Evolutionary conservation across 1,284 basidiomycete species (phyloP).

Genomic region (Gymnopus androsaceus): DNA sequence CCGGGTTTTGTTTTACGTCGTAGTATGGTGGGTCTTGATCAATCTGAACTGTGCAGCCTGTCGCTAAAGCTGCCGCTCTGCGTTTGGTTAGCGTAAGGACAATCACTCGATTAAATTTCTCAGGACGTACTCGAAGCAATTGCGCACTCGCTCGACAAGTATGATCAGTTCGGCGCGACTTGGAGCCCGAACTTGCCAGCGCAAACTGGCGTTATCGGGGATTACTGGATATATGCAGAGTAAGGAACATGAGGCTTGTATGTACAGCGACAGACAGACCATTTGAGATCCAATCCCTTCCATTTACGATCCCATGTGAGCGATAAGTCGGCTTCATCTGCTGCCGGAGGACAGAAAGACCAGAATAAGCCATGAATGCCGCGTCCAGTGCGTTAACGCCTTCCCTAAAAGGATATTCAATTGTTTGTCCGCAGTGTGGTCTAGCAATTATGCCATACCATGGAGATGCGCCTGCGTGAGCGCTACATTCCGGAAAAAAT

Average conservation of each 20-base stretch:
- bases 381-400: conserved; percentile 85
- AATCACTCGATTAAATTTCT: conserved; percentile 1
- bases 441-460: conserved; percentile 38
- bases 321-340: conserved; percentile 69
- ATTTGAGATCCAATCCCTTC: conserved; percentile 64
- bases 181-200: conserved; percentile 67
- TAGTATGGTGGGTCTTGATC: conserved; percentile 42
- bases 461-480: conserved; percentile 74
- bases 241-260: not conserved
- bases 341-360: conserved; percentile 75
- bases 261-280: conserved; percentile 38
- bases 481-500: conserved; percentile 39
- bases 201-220: conserved; percentile 74
- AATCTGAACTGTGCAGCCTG: conserved; percentile 63
- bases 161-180: conserved; percentile 54
- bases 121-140: conserved; percentile 57
- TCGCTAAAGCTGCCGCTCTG: conserved; percentile 73
- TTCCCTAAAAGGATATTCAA: conserved; percentile 50
- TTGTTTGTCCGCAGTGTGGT: not conserved
- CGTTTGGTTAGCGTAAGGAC: not conserved
- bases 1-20: conserved; percentile 65
- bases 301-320: conserved; percentile 66
- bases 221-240: conserved; percentile 54
- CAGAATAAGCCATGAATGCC: conserved; percentile 77
- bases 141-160: conserved; percentile 51